Percentiles rank a stretch among this genome's conserved stretches.
Conservation (phyloP, 306 rosid genomes). For the Mimosa bimucronata region DNA sequence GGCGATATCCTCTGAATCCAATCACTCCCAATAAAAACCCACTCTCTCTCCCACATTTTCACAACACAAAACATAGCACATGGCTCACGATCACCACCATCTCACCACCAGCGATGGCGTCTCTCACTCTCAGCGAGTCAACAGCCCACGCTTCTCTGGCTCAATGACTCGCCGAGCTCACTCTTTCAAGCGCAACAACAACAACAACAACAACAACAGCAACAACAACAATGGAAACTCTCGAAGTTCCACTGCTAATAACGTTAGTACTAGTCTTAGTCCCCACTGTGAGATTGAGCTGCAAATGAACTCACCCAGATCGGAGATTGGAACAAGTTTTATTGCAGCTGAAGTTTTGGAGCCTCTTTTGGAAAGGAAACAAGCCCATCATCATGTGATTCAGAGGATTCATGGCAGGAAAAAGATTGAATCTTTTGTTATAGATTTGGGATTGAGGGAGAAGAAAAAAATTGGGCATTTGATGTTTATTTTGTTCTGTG, state of each 20-base stretch:
- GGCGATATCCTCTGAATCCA: slow-evolving; percentile 53
- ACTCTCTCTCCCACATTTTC: background rate
- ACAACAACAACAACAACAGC: slow-evolving; percentile 27
- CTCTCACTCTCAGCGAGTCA: slow-evolving; percentile 83
- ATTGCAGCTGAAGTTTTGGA: slow-evolving; percentile 55
- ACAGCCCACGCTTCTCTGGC: slow-evolving; percentile 91
- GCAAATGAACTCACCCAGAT: slow-evolving; percentile 70
- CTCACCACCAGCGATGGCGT: slow-evolving; percentile 74
- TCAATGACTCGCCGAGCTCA: slow-evolving; percentile 96
- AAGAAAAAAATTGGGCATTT: slow-evolving; percentile 83
- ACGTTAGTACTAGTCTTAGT: slow-evolving; percentile 35
- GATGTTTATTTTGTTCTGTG: slow-evolving; percentile 89
- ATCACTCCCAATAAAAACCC: slow-evolving; percentile 23
- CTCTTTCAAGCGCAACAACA: slow-evolving; percentile 80
- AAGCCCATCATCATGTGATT: slow-evolving; percentile 51
- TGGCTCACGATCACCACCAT: slow-evolving; percentile 65
- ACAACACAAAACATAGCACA: slow-evolving; percentile 15
- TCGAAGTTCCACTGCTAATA: slow-evolving; percentile 25
- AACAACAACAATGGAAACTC: slow-evolving; percentile 7
- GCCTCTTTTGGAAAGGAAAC: slow-evolving; percentile 55
- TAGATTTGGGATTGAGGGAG: slow-evolving; percentile 72
- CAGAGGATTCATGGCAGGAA: slow-evolving; percentile 61
- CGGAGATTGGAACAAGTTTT: slow-evolving; percentile 51
- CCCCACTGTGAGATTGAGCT: slow-evolving; percentile 74
- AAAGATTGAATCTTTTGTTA: slow-evolving; percentile 62